Conservation (phyloP, 2,329 filamentous ascomycete species). For the Phialemoniopsis sp. region DNA sequence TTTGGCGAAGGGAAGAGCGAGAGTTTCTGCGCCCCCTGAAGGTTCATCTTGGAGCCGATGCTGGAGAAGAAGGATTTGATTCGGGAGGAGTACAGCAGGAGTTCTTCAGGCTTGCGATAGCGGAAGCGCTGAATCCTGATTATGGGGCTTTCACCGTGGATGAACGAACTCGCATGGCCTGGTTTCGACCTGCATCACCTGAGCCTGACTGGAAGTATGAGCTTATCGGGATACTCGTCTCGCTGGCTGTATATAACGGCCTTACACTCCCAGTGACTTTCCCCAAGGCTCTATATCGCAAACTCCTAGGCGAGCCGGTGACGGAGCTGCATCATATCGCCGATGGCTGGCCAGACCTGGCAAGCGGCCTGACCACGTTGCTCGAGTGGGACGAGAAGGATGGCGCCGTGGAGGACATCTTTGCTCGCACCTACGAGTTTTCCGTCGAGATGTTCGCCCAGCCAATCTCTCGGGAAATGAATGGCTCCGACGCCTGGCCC, state of each 20-base stretch:
- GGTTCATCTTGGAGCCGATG: slow-evolving; percentile 77
- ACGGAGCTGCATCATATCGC: slow-evolving; percentile 70
- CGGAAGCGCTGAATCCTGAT: slow-evolving; percentile 71
- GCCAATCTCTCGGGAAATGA: slow-evolving; percentile 55
- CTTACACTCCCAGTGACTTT: slow-evolving; percentile 88
- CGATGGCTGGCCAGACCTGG: slow-evolving; percentile 84
- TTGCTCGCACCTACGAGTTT: slow-evolving; percentile 83
- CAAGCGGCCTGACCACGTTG: slow-evolving; percentile 68
- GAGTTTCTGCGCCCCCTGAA: slow-evolving; percentile 85
- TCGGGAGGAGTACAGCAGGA: slow-evolving; percentile 95
- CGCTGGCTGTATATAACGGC: slow-evolving; percentile 88
- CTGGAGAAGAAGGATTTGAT: slow-evolving; percentile 85
- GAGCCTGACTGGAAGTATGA: slow-evolving; percentile 90
- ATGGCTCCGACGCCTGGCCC: slow-evolving; percentile 43
- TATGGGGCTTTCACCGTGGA: slow-evolving; percentile 82
- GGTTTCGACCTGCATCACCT: slow-evolving; percentile 79
- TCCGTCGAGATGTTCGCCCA: slow-evolving; percentile 58
- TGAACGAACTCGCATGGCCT: slow-evolving; percentile 70
- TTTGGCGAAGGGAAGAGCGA: slow-evolving; percentile 80
- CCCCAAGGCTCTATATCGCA: slow-evolving; percentile 77
- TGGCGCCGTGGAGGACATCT: slow-evolving; percentile 75
- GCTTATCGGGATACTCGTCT: slow-evolving; percentile 81
- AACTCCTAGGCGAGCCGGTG: slow-evolving; percentile 67
- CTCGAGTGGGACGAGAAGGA: slow-evolving; percentile 72
- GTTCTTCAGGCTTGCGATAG: slow-evolving; percentile 83